These are phyloP conservation scores for Glycine soja DNA, from an alignment of 306 rosid genomes.

Conservation along the genomic window DNA sequence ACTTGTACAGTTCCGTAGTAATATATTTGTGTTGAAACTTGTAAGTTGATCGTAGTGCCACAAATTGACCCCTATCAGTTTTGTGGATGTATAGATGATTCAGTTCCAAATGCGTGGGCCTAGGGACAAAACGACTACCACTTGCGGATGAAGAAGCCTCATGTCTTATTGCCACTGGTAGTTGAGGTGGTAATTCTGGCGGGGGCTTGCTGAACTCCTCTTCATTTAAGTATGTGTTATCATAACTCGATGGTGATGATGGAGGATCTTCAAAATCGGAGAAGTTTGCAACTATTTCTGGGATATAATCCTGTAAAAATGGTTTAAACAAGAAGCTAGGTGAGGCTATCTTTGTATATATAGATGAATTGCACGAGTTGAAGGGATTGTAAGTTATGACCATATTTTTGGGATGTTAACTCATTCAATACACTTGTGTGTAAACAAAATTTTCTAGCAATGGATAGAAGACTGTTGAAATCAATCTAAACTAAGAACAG, in stretches of 20 bases:
- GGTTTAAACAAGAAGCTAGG: slow-evolving; percentile 33
- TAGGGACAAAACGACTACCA: slow-evolving; percentile 39
- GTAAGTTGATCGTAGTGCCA: slow-evolving; percentile 68
- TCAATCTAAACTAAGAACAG: not conserved
- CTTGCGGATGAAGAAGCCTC: slow-evolving; percentile 52
- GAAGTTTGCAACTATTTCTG: slow-evolving; percentile 53
- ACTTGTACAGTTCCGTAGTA: slow-evolving; percentile 66
- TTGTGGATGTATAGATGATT: slow-evolving; percentile 77
- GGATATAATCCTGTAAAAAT: slow-evolving; percentile 62
- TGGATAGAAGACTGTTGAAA: not conserved
- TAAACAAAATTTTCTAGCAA: not conserved
- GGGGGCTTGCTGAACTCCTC: slow-evolving; percentile 76
- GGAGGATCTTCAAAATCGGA: slow-evolving; percentile 65
- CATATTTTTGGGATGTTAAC: no score
- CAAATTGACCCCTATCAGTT: slow-evolving; percentile 57
- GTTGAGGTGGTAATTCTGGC: slow-evolving; percentile 80
- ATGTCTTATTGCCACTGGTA: slow-evolving; percentile 53
- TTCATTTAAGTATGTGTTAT: slow-evolving; percentile 59
- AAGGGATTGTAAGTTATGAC: no score
- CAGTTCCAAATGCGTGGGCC: slow-evolving; percentile 60
- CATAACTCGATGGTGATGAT: slow-evolving; percentile 90
- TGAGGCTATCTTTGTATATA: slow-evolving; percentile 3
- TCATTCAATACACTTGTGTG: no score
- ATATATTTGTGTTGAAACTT: slow-evolving; percentile 68
- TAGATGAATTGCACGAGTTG: no score